Base-by-base conservation (phyloP, 2,329 filamentous ascomycete genomes). In the Fusarium proliferatum region DNA sequence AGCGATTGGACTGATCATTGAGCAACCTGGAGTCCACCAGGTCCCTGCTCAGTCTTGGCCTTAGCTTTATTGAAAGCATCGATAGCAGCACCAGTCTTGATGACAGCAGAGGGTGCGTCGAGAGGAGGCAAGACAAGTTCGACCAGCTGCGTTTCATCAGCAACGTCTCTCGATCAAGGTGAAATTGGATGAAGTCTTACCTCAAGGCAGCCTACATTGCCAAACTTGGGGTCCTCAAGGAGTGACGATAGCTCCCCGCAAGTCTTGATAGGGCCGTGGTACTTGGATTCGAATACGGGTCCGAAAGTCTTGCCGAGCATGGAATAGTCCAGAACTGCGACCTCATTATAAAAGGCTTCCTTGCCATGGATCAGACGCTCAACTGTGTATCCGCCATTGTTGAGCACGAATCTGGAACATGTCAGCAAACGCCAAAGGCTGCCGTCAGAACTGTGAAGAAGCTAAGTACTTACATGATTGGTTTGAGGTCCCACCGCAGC, bases 31-130 rank as follows among this genome's bases (percentile, higher is more conserved):
- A 26, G 6, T 17, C 4, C 2, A 5, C 56, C 21, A 9, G 21
- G 12, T 8, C 21, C 26, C 34, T 63, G n/a, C 19, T 28, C 15
- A 41, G 42, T 17, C 7, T 30, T 63, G 6, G 61, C 42, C 11
- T 63, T 63, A 10, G 61, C 42, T 9, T 63, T 63, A 10, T 63
- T 48, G 5, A 48, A 63, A 9, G 16, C 42, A 48, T 63, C 53
- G 10, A 63, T 60, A 9, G 53, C 61, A 12, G 34, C 42, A 28
- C 61, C 53, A 7, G 53, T 60, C 28, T 60, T 63, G 28, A 60
- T 63, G 9, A 63, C 61, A 28, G 60, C 53, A 2, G 34, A 63
- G 0, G 53, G 53, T 26, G 34, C 53, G n/a, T 63, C 42, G 2
- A 63, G 53, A 28, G 52, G 33, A 9, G 34, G 34, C 2, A 60